A percentile compares a stretch with the other conserved stretches of the same genome.
These are phyloP conservation scores for Asterochloris erici DNA, from an alignment of 139 green algal genomes.

Conservation along the genomic window DNA sequence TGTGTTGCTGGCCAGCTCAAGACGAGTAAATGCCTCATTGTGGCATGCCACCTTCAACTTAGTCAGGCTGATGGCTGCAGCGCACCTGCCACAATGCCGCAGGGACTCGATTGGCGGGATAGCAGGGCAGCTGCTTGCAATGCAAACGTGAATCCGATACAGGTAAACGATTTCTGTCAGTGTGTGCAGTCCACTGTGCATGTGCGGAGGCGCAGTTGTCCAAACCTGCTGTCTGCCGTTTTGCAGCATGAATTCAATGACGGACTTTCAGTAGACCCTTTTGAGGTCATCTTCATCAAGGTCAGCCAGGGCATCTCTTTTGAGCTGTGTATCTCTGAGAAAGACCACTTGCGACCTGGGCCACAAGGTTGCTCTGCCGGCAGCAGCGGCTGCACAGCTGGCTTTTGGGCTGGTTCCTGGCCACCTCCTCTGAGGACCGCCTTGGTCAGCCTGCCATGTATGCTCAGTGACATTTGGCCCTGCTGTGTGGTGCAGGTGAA, in stretches of 20 bases:
- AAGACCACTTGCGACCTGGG: neutral
- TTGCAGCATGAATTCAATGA: constrained; percentile 3
- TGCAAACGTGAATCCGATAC: neutral
- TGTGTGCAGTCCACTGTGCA: too few species aligned
- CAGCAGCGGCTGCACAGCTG: neutral
- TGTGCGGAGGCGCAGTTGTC: too few species aligned
- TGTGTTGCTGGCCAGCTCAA: too few species aligned
- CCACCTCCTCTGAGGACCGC: neutral
- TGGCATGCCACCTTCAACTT: too few species aligned
- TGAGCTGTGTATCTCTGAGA: neutral
- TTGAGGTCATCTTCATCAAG: constrained; percentile 13
- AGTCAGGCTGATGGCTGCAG: too few species aligned
- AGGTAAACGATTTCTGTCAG: too few species aligned
- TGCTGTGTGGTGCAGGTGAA: neutral
- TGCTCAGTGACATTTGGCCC: neutral
- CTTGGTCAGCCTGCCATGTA: neutral
- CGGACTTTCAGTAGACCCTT: neutral
- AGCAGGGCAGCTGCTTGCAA: neutral
- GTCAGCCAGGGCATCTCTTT: neutral
- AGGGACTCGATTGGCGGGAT: constrained; percentile 7
- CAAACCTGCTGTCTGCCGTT: too few species aligned
- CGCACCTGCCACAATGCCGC: neutral
- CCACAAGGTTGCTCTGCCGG: neutral
- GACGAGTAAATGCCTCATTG: too few species aligned
- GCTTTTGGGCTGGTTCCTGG: neutral